Evolutionary conservation across 164 flowering plant species (phyloP).

Genomic region (Vitis riparia): DNA sequence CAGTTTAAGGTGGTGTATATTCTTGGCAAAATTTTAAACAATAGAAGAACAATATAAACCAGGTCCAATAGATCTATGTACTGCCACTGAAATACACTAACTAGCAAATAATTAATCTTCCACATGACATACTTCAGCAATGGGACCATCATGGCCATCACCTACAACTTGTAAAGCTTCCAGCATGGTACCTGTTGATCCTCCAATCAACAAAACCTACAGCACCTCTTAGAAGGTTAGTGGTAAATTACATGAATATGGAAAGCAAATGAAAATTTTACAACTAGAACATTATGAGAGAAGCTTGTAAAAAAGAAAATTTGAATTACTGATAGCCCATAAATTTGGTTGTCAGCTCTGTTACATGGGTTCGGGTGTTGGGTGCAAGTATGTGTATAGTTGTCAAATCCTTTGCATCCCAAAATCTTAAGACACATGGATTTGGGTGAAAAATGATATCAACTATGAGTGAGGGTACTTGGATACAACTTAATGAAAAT

Average conservation of each 20-base stretch:
- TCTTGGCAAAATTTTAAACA: neutral
- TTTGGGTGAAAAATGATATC: too few species aligned
- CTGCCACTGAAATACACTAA: neutral
- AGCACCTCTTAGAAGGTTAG: slow-evolving; percentile 12
- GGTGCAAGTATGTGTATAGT: too few species aligned
- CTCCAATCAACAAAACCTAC: slow-evolving; percentile 93
- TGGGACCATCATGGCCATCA: slow-evolving; percentile 58
- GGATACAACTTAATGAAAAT: too few species aligned
- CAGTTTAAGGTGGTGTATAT: neutral
- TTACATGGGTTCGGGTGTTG: too few species aligned
- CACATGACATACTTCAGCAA: slow-evolving; percentile 58
- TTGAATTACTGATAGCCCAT: neutral
- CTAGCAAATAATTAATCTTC: neutral
- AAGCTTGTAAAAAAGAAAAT: neutral
- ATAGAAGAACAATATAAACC: neutral
- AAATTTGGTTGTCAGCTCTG: too few species aligned
- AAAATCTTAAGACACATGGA: too few species aligned
- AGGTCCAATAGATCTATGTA: neutral
- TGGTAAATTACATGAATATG: neutral
- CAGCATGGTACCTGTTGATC: slow-evolving; percentile 98
- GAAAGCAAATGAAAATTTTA: neutral
- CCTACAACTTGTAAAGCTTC: slow-evolving; percentile 94
- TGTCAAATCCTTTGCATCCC: too few species aligned
- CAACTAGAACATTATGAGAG: too few species aligned
- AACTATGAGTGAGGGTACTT: too few species aligned